These are phyloP conservation scores for Litchi chinensis DNA, from an alignment of 345 rosid genomes.

Conservation along the genomic window DNA sequence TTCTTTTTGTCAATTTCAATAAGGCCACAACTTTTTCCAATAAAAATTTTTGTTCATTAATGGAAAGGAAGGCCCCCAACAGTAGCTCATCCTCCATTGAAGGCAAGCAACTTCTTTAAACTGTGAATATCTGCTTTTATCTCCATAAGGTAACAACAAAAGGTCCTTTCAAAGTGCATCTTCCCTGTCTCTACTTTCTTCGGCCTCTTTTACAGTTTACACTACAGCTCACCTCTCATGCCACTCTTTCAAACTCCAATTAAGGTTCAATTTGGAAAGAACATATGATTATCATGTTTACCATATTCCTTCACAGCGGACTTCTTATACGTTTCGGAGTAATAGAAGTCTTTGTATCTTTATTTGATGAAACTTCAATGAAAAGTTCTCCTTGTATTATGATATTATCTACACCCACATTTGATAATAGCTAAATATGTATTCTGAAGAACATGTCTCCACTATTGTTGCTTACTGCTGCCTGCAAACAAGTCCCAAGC, in stretches of 20 bases:
- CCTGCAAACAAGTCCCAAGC: background rate
- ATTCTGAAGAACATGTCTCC: background rate
- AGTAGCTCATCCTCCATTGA: too few species aligned
- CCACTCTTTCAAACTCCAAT: background rate
- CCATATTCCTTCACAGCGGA: background rate
- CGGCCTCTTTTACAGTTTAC: too few species aligned
- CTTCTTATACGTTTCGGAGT: background rate
- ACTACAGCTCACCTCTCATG: too few species aligned
- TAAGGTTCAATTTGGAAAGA: background rate
- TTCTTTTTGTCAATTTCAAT: too few species aligned
- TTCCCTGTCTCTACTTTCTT: too few species aligned
- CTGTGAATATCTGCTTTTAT: too few species aligned
- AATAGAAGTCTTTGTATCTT: background rate
- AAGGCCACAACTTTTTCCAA: too few species aligned
- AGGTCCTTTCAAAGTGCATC: too few species aligned
- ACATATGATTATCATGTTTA: background rate
- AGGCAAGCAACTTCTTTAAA: too few species aligned
- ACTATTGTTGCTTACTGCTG: background rate
- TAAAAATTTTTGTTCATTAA: too few species aligned
- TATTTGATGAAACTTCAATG: background rate
- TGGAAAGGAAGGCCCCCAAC: too few species aligned
- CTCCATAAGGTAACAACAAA: too few species aligned
- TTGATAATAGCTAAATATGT: background rate
- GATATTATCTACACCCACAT: background rate
- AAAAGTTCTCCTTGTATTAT: background rate